Evolutionary conservation across 768 basidiomycete genomes (phyloP).

Genomic region (Tremella fuciformis): DNA sequence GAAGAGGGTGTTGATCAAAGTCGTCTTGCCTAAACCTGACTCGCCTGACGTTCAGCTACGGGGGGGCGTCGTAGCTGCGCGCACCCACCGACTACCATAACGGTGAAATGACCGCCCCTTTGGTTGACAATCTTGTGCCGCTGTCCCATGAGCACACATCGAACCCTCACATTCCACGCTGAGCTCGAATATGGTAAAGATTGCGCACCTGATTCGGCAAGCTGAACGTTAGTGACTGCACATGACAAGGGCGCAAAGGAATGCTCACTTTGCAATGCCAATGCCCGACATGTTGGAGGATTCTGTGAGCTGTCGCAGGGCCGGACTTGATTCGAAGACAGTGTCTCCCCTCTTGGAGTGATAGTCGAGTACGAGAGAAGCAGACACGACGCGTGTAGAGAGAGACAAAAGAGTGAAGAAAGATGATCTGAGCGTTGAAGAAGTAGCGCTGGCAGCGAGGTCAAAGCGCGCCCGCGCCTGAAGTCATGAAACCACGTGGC

Average conservation of each 20-base stretch:
- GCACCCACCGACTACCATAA: conserved; percentile 90
- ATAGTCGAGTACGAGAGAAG: too few species aligned
- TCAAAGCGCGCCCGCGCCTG: too few species aligned
- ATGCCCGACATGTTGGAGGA: conserved; percentile 46
- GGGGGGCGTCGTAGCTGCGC: conserved; percentile 1
- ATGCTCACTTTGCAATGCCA: conserved; percentile 50
- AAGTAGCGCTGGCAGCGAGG: too few species aligned
- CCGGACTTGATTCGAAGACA: too few species aligned
- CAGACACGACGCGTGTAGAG: too few species aligned
- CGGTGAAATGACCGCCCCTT: conserved; percentile 93
- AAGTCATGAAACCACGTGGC: too few species aligned
- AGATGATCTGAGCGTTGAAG: too few species aligned
- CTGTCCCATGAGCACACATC: conserved; percentile 54
- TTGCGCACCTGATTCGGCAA: conserved; percentile 87
- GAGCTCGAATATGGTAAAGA: background rate
- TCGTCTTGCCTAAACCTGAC: conserved; percentile 95
- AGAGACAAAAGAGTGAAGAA: too few species aligned
- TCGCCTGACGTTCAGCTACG: conserved; percentile 62
- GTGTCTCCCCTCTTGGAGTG: too few species aligned
- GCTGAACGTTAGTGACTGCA: conserved; percentile 55
- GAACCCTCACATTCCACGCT: background rate
- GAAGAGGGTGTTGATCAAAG: conserved; percentile 97
- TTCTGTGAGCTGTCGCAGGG: too few species aligned
- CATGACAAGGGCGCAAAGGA: background rate
- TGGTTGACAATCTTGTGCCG: conserved; percentile 99